phyloP scores from a whole-genome alignment of 352 stramenopile species.

The Stramenopiles sp. region DNA sequence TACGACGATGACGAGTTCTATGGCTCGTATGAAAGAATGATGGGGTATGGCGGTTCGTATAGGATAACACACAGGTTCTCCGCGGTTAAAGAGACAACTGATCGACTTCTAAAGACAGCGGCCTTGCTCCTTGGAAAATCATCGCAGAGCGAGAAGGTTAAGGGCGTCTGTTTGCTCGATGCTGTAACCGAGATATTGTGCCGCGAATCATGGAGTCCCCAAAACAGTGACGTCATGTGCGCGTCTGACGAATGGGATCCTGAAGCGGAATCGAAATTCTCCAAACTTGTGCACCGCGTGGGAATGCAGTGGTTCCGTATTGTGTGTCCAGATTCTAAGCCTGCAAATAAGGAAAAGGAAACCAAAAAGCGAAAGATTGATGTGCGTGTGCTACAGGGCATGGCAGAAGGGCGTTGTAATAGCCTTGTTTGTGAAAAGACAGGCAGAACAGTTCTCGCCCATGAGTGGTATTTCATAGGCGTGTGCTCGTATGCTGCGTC shows the following conservation, averaged over 20 bases:
- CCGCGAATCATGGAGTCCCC: background rate
- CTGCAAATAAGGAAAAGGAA: background rate
- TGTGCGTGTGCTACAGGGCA: background rate
- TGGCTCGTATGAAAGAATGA: too few relatives aligned
- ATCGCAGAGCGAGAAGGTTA: background rate
- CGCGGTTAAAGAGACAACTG: background rate
- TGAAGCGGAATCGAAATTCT: background rate
- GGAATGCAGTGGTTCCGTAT: constrained; percentile 1
- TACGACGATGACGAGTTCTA: background rate
- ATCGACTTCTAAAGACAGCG: background rate
- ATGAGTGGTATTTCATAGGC: background rate
- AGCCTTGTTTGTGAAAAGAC: background rate
- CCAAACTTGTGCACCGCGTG: background rate
- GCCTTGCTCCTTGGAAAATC: too few relatives aligned
- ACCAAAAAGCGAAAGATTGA: background rate
- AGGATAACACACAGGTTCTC: background rate
- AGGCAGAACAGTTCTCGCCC: background rate
- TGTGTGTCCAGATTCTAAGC: background rate
- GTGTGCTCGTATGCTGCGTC: background rate
- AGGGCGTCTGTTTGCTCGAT: background rate
- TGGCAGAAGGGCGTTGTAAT: background rate
- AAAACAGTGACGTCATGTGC: background rate
- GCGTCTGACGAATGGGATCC: background rate
- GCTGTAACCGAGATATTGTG: background rate
- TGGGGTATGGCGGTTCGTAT: background rate